Evolutionary conservation across 495 filamentous ascomycete species (phyloP).

Genomic region (Penicillium paxilli): DNA sequence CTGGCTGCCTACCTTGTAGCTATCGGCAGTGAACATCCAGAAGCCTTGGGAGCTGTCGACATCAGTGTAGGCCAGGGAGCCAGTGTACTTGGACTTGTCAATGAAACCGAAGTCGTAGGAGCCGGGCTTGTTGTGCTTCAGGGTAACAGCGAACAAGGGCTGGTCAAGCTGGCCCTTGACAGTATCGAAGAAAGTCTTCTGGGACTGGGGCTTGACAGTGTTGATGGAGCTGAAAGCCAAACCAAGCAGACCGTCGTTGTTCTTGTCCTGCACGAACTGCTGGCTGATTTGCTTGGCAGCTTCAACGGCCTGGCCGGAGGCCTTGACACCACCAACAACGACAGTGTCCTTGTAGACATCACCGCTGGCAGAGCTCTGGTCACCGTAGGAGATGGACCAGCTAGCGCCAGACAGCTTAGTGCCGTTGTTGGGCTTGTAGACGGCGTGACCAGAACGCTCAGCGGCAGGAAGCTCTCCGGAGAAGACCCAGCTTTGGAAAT

Average conservation of each 20-base stretch:
- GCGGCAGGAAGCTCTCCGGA: conserved; percentile 44
- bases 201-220: conserved; percentile 58
- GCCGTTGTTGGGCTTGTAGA: conserved; percentile 61
- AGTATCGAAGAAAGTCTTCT: conserved; percentile 75
- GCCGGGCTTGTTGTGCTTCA: conserved; percentile 65
- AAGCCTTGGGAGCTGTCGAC: conserved; percentile 64
- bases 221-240: conserved; percentile 72
- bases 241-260: conserved; percentile 71
- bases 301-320: conserved; percentile 67
- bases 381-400: conserved; percentile 74
- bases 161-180: conserved; percentile 55
- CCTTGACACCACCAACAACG: conserved; percentile 63
- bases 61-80: conserved; percentile 57
- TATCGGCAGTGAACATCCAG: conserved; percentile 67
- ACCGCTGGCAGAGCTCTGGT: conserved; percentile 64
- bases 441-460: conserved; percentile 55
- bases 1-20: conserved; percentile 60
- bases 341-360: conserved; percentile 72
- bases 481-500: conserved; percentile 48
- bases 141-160: conserved; percentile 68
- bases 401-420: conserved; percentile 51
- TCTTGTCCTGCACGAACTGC: conserved; percentile 57
- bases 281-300: conserved; percentile 60
- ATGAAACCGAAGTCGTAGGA: conserved; percentile 76
- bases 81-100: conserved; percentile 61